Evolutionary conservation across 352 stramenopile species (phyloP), one percentile per base, ranked within the genome.

Genomic region (Lagenidium giganteum): DNA sequence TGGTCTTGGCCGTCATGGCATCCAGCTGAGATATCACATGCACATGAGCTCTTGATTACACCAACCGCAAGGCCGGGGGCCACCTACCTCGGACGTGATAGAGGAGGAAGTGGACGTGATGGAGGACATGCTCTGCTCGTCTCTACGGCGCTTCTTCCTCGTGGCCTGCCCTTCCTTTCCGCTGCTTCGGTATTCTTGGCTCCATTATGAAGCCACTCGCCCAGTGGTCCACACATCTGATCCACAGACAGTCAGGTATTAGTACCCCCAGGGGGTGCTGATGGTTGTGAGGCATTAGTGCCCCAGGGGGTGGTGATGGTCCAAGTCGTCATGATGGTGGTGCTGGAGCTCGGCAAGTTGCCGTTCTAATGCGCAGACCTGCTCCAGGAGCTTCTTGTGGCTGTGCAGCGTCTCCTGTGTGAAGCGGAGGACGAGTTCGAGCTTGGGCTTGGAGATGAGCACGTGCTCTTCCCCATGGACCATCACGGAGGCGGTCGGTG

Each of bases 361-460:
- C 27, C 34, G 23, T 28, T 61, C 52, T 26, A 54, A 13, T 12
- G 60, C 56, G 21, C 50, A 50, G n/a, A 87, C 71, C 29, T 83
- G 64, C 16, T 69, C 71, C 26, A 85, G 33, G 16, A 87, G 66
- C 47, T 80, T 80, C 56, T 75, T 75, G 44, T 87, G 75, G 9
- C 59, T 47, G 14, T 64, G 18, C 8, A 83, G 67, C 22, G 64
- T 85, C 41, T 85, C 69, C 31, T 85, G 75, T 14, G 69, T 65
- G 41, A 70, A 47, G 5, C 61, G 54, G 31, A 87, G 43, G 42
- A 87, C 69, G 36, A 67, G 41, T 20, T 83, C 61, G 13, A 87
- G 63, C 48, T 82, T 81, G 8, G 47, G 60, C 14, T 69, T 61
- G 1, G 71, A 61, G 8, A 87, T 28, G 1, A 82, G 53, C 4